Conservation (phyloP, 2,329 filamentous ascomycete species). For the Mycosphaerella sp. region DNA sequence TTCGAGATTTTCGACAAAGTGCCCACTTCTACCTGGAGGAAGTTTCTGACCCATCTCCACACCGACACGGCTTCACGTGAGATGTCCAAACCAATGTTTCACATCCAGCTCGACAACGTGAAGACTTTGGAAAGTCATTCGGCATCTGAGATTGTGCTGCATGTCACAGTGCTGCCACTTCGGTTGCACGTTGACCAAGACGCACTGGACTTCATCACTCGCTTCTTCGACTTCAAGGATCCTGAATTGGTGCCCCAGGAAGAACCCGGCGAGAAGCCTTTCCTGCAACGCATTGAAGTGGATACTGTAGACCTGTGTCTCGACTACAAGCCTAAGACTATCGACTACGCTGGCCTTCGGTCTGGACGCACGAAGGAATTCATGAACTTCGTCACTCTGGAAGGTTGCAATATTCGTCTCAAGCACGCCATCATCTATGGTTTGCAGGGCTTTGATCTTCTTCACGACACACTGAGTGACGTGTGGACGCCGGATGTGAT, state of each 20-base stretch:
- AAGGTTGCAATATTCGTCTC: constrained; percentile 78
- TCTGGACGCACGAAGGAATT: constrained; percentile 95
- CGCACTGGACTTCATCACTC: constrained; percentile 90
- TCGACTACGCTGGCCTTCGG: constrained; percentile 86
- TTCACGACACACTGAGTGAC: constrained; percentile 86
- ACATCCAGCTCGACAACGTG: constrained; percentile 81
- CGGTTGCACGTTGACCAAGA: constrained; percentile 95
- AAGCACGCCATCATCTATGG: constrained; percentile 90
- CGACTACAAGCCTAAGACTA: constrained; percentile 97
- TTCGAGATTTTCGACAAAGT: constrained; percentile 92
- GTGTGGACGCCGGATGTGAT: constrained; percentile 96
- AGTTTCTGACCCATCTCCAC: constrained; percentile 90
- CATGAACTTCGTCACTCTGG: constrained; percentile 96
- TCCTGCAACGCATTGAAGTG: constrained; percentile 84
- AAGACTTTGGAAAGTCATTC: constrained; percentile 77
- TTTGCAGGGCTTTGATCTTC: constrained; percentile 78
- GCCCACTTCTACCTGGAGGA: constrained; percentile 94
- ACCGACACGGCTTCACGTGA: constrained; percentile 74
- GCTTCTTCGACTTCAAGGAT: constrained; percentile 98
- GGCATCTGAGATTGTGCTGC: constrained; percentile 73
- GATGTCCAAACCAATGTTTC: constrained; percentile 80
- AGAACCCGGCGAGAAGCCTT: constrained; percentile 53
- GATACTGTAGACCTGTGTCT: constrained; percentile 76
- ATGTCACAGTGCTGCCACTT: constrained; percentile 70
- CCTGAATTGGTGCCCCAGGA: constrained; percentile 50